Conservation (phyloP, 164 flowering plant species). For the Brasenia schreberi region DNA sequence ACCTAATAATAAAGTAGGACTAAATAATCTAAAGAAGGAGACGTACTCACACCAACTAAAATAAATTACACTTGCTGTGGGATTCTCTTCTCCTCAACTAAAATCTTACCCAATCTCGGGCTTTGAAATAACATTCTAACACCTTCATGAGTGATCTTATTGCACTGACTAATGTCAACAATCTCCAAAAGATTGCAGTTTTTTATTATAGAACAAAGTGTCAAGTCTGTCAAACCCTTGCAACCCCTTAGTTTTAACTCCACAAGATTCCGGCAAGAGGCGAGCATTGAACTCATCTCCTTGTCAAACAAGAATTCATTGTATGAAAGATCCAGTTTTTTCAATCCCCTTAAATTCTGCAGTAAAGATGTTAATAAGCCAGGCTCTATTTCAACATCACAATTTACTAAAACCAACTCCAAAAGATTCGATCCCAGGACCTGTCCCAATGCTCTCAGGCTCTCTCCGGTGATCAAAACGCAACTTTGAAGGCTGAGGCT, state of each 20-base stretch:
- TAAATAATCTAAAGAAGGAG: neutral
- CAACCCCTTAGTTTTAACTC: conserved; percentile 68
- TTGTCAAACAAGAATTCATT: conserved; percentile 62
- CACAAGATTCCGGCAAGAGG: conserved; percentile 34
- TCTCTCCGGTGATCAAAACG: conserved; percentile 66
- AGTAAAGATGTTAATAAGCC: conserved; percentile 65
- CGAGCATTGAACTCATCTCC: conserved; percentile 54
- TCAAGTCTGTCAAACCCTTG: conserved; percentile 17
- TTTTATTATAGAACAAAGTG: conserved; percentile 27
- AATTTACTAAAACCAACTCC: conserved; percentile 56
- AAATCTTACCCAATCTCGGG: conserved; percentile 24
- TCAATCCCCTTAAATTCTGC: conserved; percentile 39
- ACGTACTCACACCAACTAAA: neutral
- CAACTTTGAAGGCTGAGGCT: conserved; percentile 62
- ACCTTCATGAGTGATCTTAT: conserved; percentile 27
- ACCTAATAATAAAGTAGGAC: neutral
- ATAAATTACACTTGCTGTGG: conserved; percentile 11
- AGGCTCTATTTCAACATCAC: conserved; percentile 60
- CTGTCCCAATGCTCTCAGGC: conserved; percentile 28
- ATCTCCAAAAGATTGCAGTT: conserved; percentile 37
- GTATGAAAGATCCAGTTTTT: conserved; percentile 55
- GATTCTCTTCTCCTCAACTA: conserved; percentile 53
- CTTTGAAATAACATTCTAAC: conserved; percentile 39
- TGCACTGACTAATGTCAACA: conserved; percentile 39
- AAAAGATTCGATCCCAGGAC: conserved; percentile 28